A percentile compares a stretch with the other conserved stretches of the same genome.
Conservation (phyloP, 2,329 filamentous ascomycete genomes). For the Sclerotinia nivalis region DNA sequence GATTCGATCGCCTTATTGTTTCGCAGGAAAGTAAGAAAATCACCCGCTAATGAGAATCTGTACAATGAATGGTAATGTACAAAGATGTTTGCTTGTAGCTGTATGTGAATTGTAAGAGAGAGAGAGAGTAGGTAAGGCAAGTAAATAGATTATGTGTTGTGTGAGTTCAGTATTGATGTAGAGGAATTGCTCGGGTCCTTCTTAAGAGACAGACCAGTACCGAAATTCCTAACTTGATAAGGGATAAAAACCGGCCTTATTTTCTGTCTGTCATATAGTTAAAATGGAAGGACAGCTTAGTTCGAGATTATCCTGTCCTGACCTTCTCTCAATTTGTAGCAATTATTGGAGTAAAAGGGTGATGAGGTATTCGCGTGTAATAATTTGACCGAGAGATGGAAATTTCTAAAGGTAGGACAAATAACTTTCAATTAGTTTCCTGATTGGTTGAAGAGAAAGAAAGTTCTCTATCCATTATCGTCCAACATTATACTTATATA, state of each 20-base stretch:
- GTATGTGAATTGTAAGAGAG: neutral
- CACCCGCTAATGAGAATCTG: neutral
- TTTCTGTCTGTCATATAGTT: neutral
- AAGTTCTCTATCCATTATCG: neutral
- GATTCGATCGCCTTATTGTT: slow-evolving; percentile 1
- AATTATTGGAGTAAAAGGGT: neutral
- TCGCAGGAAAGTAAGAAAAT: neutral
- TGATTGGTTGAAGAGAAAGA: neutral
- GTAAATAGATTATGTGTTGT: too few relatives aligned
- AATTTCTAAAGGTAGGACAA: neutral
- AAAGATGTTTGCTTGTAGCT: neutral
- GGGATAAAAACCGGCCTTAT: neutral
- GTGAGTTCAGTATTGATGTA: too few relatives aligned
- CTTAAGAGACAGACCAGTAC: too few relatives aligned
- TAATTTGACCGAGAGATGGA: slow-evolving; percentile 8
- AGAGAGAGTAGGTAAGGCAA: neutral
- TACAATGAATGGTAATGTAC: neutral
- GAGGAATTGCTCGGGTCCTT: too few relatives aligned
- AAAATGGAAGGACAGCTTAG: neutral
- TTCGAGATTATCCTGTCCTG: neutral
- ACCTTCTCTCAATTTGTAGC: neutral
- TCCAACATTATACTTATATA: neutral
- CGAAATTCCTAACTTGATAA: neutral
- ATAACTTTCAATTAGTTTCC: neutral
- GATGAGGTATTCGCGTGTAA: neutral